phyloP scores from a whole-genome alignment of 2,329 filamentous ascomycete species.

The Nannizzia gypsea region DNA sequence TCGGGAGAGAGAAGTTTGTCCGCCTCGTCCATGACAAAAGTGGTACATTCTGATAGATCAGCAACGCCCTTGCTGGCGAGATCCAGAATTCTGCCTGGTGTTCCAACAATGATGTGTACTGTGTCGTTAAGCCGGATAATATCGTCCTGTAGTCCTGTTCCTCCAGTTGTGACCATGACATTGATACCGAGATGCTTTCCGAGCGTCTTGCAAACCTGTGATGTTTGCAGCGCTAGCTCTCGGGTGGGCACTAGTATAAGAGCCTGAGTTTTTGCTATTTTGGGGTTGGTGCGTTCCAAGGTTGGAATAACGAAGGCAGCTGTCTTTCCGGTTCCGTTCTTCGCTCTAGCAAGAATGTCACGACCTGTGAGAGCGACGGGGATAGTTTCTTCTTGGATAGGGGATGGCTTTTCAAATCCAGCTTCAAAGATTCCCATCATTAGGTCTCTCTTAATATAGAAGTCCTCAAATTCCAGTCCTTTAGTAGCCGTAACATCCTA shows the following conservation, averaged over 20 bases:
- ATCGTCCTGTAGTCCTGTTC: constrained; percentile 88
- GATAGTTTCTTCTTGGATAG: constrained; percentile 98
- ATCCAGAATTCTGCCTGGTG: constrained; percentile 90
- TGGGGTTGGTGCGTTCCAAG: constrained; percentile 91
- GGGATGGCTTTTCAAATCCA: constrained; percentile 95
- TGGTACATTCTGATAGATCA: constrained; percentile 88
- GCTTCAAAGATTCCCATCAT: constrained; percentile 99
- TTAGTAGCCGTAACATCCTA: constrained; percentile 98
- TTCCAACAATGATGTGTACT: constrained; percentile 96
- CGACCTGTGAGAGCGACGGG: constrained; percentile 89
- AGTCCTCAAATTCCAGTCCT: constrained; percentile 94
- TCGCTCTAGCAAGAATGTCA: constrained; percentile 90
- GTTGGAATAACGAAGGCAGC: constrained; percentile 95
- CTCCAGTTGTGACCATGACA: constrained; percentile 98
- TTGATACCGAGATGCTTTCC: constrained; percentile 96
- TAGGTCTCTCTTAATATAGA: constrained; percentile 84
- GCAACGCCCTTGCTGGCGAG: constrained; percentile 92
- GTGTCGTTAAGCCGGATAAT: constrained; percentile 89
- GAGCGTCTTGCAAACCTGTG: constrained; percentile 96
- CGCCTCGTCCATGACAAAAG: constrained; percentile 99
- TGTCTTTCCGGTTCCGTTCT: constrained; percentile 98
- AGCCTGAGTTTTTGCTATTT: constrained; percentile 90
- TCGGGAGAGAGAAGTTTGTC: constrained; percentile 95
- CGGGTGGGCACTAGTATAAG: constrained; percentile 92
- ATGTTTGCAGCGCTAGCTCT: constrained; percentile 95